phyloP scores from a whole-genome alignment of 2,329 filamentous ascomycete genomes.

The Talaromyces sp. region DNA sequence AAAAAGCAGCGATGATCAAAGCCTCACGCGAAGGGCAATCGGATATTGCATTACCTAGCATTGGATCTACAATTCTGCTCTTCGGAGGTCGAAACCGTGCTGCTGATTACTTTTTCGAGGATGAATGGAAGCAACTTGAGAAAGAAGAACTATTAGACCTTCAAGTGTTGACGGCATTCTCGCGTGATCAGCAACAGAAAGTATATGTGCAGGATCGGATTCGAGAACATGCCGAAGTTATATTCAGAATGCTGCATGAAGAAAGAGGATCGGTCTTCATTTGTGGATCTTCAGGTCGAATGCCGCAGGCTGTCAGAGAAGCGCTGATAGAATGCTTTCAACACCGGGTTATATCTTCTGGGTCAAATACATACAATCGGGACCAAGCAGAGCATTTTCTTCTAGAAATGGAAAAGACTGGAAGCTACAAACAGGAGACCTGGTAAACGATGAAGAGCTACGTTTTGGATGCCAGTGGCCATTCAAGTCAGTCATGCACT shows the following conservation, averaged over 20 bases:
- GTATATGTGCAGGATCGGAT: slow-evolving; percentile 67
- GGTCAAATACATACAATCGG: slow-evolving; percentile 28
- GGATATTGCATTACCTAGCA: slow-evolving; percentile 23
- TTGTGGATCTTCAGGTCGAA: slow-evolving; percentile 61
- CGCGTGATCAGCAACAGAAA: slow-evolving; percentile 63
- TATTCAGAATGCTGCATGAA: slow-evolving; percentile 53
- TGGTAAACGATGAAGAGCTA: slow-evolving; percentile 49
- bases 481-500: not conserved
- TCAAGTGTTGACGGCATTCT: slow-evolving; percentile 64
- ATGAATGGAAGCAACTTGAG: slow-evolving; percentile 64
- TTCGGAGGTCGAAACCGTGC: slow-evolving; percentile 75
- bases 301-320: slow-evolving; percentile 67
- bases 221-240: slow-evolving; percentile 47
- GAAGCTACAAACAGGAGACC: slow-evolving; percentile 66
- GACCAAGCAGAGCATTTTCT: slow-evolving; percentile 57
- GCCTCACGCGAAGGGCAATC: slow-evolving; percentile 30
- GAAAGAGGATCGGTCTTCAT: slow-evolving; percentile 52
- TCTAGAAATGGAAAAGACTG: slow-evolving; percentile 57
- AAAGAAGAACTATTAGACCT: slow-evolving; percentile 43
- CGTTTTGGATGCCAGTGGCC: not conserved
- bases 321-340: slow-evolving; percentile 62
- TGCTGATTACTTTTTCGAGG: slow-evolving; percentile 76
- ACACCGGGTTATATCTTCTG: slow-evolving; percentile 38
- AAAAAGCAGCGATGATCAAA: slow-evolving; percentile 53
- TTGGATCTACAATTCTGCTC: slow-evolving; percentile 62